Evolutionary conservation across 306 rosid species (phyloP), one percentile per base, ranked within the genome.

Genomic region (Adenanthera pavonina): DNA sequence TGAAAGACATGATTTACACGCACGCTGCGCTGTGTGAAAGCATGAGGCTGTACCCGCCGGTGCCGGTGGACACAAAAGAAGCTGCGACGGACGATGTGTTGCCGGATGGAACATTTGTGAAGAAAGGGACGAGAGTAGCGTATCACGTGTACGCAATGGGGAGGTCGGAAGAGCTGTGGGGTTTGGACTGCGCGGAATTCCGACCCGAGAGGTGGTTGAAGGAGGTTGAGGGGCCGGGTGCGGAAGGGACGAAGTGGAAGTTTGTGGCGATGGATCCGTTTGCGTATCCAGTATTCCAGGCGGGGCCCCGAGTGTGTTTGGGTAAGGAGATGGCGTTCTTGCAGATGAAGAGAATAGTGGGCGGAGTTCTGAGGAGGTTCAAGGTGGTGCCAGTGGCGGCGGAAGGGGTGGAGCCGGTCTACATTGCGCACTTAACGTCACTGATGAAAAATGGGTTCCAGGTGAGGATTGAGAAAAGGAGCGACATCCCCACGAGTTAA

Each of bases 271-370:
- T 82, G 49, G 97, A 94, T 64, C 8, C 86, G 0, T 94, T 43
- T 53, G 69, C 71, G 2, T 89, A 91, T 46, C 93, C 92, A 0
- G 97, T 94, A 44, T 94, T 94, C 80, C 97, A 94, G 49, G 97
- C 93, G 0, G 97, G 98, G 20, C 98, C 98, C 0, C 86, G 97
- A 82, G 84, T 91, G 14, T 94, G 97, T 71, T 71, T 92, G 83
- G 94, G 97, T 38, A 92, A 89, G 68, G 98, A 92, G 53, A 94
- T 94, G 98, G 98, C 97, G 3, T 94, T 92, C 72, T 12, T 94
- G 87, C 97, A 94, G 62, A 94, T 94, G 97, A 89, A 92, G 81
- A 88, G 89, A 54, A 79, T 94, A 44, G 92, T 87, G 47, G 86
- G 88, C 1, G 94, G 86, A 0, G 78, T 94, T 67, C 25, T 94